Conservation (phyloP, 2,329 filamentous ascomycete genomes). For the Fusarium transvaalense region DNA sequence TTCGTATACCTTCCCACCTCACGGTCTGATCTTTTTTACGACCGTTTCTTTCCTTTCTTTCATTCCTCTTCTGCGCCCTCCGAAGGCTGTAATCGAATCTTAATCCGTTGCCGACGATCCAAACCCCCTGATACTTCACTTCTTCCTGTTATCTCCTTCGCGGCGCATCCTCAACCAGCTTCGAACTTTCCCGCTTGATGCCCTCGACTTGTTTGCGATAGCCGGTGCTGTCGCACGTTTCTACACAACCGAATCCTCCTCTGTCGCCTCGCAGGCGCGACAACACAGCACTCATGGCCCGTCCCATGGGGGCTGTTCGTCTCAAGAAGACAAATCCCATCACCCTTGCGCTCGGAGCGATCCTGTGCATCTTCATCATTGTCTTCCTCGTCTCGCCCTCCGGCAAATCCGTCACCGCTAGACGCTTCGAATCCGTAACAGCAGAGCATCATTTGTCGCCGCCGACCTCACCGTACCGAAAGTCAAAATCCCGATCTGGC, state of each 20-base stretch:
- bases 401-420: slow-evolving; percentile 62
- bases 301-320: slow-evolving; percentile 73
- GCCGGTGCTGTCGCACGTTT: slow-evolving; percentile 36
- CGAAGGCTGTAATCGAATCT: slow-evolving; percentile 1
- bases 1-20: slow-evolving; percentile 45
- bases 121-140: neutral
- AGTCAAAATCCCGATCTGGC: slow-evolving; percentile 53
- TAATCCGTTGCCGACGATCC: neutral
- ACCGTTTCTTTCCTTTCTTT: slow-evolving; percentile 25
- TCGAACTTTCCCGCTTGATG: slow-evolving; percentile 41
- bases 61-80: slow-evolving; percentile 6
- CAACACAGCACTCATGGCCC: slow-evolving; percentile 60
- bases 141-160: slow-evolving; percentile 18
- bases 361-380: slow-evolving; percentile 80
- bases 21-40: slow-evolving; percentile 31
- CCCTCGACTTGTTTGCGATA: slow-evolving; percentile 39
- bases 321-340: slow-evolving; percentile 84
- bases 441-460: slow-evolving; percentile 60
- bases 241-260: neutral
- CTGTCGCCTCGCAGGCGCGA: slow-evolving; percentile 13
- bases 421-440: slow-evolving; percentile 60
- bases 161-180: slow-evolving; percentile 29
- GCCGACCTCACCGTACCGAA: slow-evolving; percentile 59
- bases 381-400: slow-evolving; percentile 71
- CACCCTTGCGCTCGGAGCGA: slow-evolving; percentile 77